Evolutionary conservation across 805 yeast genomes (phyloP), one percentile per base, ranked within the genome.

Genomic region (Starmerella potacharoeniae): DNA sequence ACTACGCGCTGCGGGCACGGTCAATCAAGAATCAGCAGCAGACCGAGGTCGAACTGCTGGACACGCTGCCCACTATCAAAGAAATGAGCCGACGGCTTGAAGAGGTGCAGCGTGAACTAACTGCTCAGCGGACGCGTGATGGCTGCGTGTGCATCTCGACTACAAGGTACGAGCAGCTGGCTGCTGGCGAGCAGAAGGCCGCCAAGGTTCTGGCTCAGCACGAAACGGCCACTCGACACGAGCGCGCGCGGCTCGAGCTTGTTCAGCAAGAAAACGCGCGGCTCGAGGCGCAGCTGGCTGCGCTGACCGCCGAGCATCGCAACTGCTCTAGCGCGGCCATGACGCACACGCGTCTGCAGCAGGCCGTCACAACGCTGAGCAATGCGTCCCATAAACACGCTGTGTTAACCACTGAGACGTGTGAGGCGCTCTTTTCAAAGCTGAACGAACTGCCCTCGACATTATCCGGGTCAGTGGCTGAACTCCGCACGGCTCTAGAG

Each of bases 1-100:
- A 87, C 60, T 89, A 89, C 67, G 96, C 96, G 4, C 80, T 82
- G 52, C 81, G 89, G 57, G 96, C 96, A 2, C 86, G 87, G 60
- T 83, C 80, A 59, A 86, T 89, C 58, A 79, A 79, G 62, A 83
- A 83, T 65, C 80, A 77, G 65, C 86, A 86, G 2, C 86, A 87
- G 72, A 67, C 79, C 47, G 82, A 82, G 11, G 80, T 77, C 53
- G 73, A 76, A 39, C 67, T 86, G 77, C 63, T 86, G 60, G 77
- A 85, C 70, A 75, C 79, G 68, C 50, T 50, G 11, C 62, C 78
- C 65, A 60, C 78, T 63, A 66, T 83, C 63, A 66, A 75, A 63
- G 78, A 83, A 65, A 73, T 76, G 68, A 71, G 77, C 64, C 64
- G 74, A 60, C 77, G 84, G 70, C 74, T 79, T 68, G 76, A 79